Evolutionary conservation across 1,139 yeast genomes (phyloP).

Genomic region (Lizanozyma gosingica): DNA sequence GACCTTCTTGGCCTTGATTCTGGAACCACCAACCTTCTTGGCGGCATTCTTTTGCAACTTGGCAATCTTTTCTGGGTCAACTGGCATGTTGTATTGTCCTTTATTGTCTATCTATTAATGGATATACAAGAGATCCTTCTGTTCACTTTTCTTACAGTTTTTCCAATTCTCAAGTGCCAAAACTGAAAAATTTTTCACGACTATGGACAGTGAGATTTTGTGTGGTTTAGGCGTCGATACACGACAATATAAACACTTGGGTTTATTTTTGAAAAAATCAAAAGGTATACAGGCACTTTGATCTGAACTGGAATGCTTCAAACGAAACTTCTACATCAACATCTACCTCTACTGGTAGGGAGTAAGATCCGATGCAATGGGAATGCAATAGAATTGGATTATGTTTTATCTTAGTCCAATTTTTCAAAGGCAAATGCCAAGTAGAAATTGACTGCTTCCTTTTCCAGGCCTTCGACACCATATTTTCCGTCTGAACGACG

Average conservation of each 20-base stretch:
- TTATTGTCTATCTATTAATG: too few relatives aligned
- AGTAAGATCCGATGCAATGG: too few relatives aligned
- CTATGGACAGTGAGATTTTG: background rate
- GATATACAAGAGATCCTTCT: too few relatives aligned
- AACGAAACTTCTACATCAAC: too few relatives aligned
- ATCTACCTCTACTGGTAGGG: too few relatives aligned
- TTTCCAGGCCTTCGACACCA: constrained; percentile 85
- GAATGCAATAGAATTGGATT: too few relatives aligned
- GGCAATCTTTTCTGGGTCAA: constrained; percentile 83
- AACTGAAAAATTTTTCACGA: background rate
- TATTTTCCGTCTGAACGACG: constrained; percentile 67
- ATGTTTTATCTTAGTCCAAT: background rate
- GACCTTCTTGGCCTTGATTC: constrained; percentile 73
- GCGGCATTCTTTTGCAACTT: constrained; percentile 68
- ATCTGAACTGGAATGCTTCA: too few relatives aligned
- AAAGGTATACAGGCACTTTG: too few relatives aligned
- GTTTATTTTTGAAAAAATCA: too few relatives aligned
- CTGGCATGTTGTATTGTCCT: constrained; percentile 64
- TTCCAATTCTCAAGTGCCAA: background rate
- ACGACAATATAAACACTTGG: too few relatives aligned
- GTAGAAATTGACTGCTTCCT: constrained; percentile 79
- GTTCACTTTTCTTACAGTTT: too few relatives aligned
- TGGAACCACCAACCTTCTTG: constrained; percentile 82
- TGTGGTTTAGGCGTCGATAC: too few relatives aligned
- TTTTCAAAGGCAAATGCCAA: constrained; percentile 74